Conservation (phyloP, 1,284 basidiomycete species). For the Ceratobasidium sp. region DNA sequence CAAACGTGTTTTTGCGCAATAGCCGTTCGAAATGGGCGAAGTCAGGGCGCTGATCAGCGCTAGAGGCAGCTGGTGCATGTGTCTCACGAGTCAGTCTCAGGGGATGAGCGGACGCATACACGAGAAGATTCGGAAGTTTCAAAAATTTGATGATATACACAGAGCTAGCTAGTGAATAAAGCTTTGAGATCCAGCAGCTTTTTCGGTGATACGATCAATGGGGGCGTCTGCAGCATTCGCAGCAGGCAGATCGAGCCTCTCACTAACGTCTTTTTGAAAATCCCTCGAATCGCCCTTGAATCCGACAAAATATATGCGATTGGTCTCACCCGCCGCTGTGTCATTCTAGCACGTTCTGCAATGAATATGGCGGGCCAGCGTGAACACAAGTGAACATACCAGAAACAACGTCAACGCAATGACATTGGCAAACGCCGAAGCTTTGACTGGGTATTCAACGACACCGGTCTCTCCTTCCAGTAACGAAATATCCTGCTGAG, state of each 20-base stretch:
- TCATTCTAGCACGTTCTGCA: conserved; percentile 59
- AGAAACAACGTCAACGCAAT: conserved; percentile 78
- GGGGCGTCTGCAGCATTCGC: conserved; percentile 72
- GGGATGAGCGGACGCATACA: too few species aligned
- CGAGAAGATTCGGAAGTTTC: too few species aligned
- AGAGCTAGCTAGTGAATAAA: conserved; percentile 38
- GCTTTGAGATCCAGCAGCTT: conserved; percentile 51
- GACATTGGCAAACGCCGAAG: conserved; percentile 76
- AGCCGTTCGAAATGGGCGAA: background rate
- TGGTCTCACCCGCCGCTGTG: conserved; percentile 65
- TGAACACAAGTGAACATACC: conserved; percentile 58
- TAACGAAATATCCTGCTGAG: conserved; percentile 73
- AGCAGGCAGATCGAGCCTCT: conserved; percentile 72
- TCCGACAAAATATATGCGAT: conserved; percentile 76
- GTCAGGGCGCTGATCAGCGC: conserved; percentile 10
- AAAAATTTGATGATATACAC: background rate
- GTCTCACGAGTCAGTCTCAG: background rate
- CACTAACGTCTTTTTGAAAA: conserved; percentile 64
- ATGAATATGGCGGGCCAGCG: background rate
- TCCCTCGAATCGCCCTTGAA: conserved; percentile 76
- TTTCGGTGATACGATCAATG: conserved; percentile 66
- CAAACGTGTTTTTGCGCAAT: background rate
- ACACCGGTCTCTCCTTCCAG: conserved; percentile 70
- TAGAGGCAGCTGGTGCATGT: background rate
- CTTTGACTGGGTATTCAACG: conserved; percentile 77